Evolutionary conservation across 2,329 filamentous ascomycete species (phyloP), one percentile per base, ranked within the genome.

Genomic region (Juglanconis oblonga): DNA sequence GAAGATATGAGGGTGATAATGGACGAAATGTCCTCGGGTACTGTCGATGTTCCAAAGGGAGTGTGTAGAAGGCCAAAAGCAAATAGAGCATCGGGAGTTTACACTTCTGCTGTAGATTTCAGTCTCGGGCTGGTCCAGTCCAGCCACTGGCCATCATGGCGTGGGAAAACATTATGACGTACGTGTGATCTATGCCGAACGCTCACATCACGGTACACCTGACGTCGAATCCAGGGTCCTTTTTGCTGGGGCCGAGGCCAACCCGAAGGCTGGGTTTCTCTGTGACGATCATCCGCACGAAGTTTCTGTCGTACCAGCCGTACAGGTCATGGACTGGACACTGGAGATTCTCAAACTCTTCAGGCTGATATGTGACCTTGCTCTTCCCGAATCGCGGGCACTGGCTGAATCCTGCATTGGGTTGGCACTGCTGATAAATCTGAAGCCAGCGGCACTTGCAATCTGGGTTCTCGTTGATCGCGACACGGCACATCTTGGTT

Each of bases 401-500:
- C 33, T 71, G 79, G 61, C 69, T 71, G 71, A 85, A 84, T 61
- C 82, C 81, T 69, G 75, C 74, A 11, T 77, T 77, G 0, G 79
- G 79, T 4, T 67, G 73, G 72, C 83, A 86, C 5, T 79, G 76
- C 49, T 71, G 63, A 3, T 69, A 70, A 66, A 85, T 74, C 62
- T 76, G 68, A 47, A 80, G 74, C 82, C 82, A 86, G 65, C 74
- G 76, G 73, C 84, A 82, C 10, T 73, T 72, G 76, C 82, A 85
- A 61, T 64, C 66, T 53, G 76, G 77, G 69, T 81, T 78, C 60
- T 74, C 72, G 70, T 77, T 82, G 69, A 79, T 78, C 32, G 72
- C 76, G n/a, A 78, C 74, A 17, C 67, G 64, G 68, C 81, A 84
- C 81, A 84, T 51, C 1, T 24, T 31, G 50, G 4, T 33, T 40